Evolutionary conservation across 306 rosid species (phyloP).

Genomic region (Cicer yamashitae): DNA sequence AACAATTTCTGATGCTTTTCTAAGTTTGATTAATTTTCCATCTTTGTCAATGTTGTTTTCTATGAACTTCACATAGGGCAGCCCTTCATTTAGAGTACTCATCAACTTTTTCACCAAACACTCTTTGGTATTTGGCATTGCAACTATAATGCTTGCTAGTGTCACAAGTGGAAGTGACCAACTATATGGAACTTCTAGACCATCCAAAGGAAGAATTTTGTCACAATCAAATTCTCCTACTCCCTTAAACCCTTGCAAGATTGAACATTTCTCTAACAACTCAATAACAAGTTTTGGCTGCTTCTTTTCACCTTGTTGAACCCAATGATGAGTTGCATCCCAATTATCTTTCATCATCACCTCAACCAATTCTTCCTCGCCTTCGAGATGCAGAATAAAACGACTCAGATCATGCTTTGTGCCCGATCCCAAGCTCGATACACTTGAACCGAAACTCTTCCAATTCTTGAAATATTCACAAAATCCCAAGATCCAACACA

Average conservation of each 20-base stretch:
- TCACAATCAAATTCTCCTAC: conserved; percentile 63
- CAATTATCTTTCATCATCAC: conserved; percentile 63
- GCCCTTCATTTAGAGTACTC: conserved; percentile 60
- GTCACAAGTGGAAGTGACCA: conserved; percentile 92
- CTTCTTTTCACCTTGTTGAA: conserved; percentile 62
- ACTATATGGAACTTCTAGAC: conserved; percentile 61
- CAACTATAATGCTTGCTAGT: conserved; percentile 66
- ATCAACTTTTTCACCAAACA: conserved; percentile 51
- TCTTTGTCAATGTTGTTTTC: conserved; percentile 61
- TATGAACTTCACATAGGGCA: conserved; percentile 54
- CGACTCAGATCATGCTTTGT: conserved; percentile 58
- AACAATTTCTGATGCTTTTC: conserved; percentile 62
- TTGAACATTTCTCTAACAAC: conserved; percentile 61
- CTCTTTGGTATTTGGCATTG: conserved; percentile 60
- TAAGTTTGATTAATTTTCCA: conserved; percentile 53
- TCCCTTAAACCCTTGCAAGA: conserved; percentile 64
- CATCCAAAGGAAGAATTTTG: conserved; percentile 59
- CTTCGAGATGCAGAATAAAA: conserved; percentile 85
- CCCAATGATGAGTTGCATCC: conserved; percentile 75
- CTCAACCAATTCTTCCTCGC: conserved; percentile 73
- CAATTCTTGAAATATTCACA: conserved; percentile 44
- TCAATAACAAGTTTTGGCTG: conserved; percentile 61
- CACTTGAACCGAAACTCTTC: conserved; percentile 38
- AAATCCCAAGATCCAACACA: conserved; percentile 46
- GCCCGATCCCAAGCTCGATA: conserved; percentile 48